Base-by-base conservation (phyloP, 257 asterid species). In the Jasminum sambac region DNA sequence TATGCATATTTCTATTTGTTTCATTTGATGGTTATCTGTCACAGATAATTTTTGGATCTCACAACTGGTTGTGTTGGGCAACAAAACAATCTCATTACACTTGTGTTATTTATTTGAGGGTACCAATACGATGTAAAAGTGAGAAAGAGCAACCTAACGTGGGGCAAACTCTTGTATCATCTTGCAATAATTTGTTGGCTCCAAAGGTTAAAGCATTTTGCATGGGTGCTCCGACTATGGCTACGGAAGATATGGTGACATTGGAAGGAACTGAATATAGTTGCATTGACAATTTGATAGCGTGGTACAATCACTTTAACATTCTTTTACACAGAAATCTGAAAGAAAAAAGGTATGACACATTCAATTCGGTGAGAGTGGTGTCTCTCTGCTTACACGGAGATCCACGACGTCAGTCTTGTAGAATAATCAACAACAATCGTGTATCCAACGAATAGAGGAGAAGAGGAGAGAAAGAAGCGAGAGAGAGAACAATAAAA, bases 331-430 rank as follows among this genome's bases (percentile, higher is more conserved):
- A 79, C 59, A 74, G 86, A 75, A 68, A 84, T n/a, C 66, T 84
- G 17, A 81, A 81, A 25, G 86, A 81, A 62, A 77, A 86, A 57
- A 79, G 72, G 40, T 84, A 84, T 6, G 86, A 84, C 39, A 77
- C 81, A 30, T 84, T 84, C 58, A 78, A 84, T 43, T 72, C 77
- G 2, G 66, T 84, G 62, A 42, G 86, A 55, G 80, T 84, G 89
- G 89, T 84, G 89, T 86, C 89, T 72, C 36, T 81, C 89, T 0
- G 81, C 68, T 68, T 81, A 68, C 44, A 72, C 57, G 24, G 73
- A 84, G 34, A 69, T 84, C 26, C 81, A 84, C 44, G 89, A 84
- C 44, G 78, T 84, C n/a, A n/a, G n/a, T 25, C 81, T n/a, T n/a
- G n/a, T n/a, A n/a, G n/a, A n/a, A n/a, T n/a, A n/a, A n/a, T n/a